Evolutionary conservation across 2,329 filamentous ascomycete genomes (phyloP).

Genomic region (Pseudogymnoascus pannorum): DNA sequence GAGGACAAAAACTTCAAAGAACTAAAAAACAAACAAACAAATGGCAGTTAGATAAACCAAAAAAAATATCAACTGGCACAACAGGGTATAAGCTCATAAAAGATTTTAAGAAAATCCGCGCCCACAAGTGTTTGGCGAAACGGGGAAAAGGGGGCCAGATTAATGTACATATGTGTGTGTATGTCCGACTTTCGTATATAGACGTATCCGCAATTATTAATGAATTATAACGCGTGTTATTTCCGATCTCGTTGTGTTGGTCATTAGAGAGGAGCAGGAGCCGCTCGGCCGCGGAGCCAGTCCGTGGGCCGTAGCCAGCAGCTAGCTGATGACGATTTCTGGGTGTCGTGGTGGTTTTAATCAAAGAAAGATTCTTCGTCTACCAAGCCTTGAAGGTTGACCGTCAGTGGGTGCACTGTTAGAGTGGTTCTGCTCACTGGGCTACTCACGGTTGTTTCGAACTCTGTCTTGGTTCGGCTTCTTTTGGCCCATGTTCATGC

Average conservation of each 20-base stretch:
- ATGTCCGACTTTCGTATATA: background rate
- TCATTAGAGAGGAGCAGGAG: background rate
- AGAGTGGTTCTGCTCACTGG: slow-evolving; percentile 25
- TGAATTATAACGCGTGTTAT: background rate
- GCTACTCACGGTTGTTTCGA: slow-evolving; percentile 22
- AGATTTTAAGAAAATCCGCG: background rate
- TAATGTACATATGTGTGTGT: background rate
- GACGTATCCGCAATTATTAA: slow-evolving; percentile 2
- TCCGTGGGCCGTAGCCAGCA: background rate
- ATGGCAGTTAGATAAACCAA: background rate
- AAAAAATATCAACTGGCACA: background rate
- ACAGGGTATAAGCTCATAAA: slow-evolving; percentile 8
- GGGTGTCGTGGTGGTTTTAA: slow-evolving; percentile 14
- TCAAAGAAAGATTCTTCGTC: slow-evolving; percentile 29
- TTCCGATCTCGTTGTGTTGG: slow-evolving; percentile 1
- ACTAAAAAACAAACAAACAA: background rate
- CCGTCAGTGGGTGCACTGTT: background rate
- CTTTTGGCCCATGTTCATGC: slow-evolving; percentile 37
- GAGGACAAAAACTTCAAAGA: background rate
- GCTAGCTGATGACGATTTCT: background rate
- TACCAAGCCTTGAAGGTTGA: slow-evolving; percentile 20
- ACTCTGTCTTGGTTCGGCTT: slow-evolving; percentile 16
- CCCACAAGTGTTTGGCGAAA: background rate
- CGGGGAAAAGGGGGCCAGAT: background rate
- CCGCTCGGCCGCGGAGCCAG: background rate